Percentiles rank a stretch among this genome's conserved stretches.
Evolutionary conservation across 2,329 filamentous ascomycete species (phyloP).

Genomic region (Pseudohalonectria lignicola): DNA sequence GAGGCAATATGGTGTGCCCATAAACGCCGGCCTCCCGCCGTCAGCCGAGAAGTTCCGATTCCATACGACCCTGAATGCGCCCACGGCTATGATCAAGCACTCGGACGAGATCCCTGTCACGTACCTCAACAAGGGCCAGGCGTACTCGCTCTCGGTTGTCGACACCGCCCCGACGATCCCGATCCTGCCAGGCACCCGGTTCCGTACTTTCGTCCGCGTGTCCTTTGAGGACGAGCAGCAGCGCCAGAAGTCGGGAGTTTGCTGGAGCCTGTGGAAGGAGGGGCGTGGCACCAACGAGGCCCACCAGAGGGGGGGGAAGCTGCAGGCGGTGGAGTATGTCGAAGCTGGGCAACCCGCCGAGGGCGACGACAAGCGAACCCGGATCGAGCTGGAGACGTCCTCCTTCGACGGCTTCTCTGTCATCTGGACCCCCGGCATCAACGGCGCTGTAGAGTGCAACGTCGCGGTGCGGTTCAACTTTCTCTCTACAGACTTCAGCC

Average conservation of each 20-base stretch:
- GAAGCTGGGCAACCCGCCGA: conserved; percentile 50
- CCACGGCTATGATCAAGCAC: conserved; percentile 91
- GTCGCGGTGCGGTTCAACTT: conserved; percentile 97
- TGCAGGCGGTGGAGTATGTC: conserved; percentile 92
- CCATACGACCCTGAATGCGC: conserved; percentile 80
- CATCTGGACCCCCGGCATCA: conserved; percentile 67
- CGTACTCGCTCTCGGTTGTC: conserved; percentile 75
- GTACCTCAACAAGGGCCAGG: conserved; percentile 95
- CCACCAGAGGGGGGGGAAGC: conserved; percentile 81
- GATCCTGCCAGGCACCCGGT: conserved; percentile 51
- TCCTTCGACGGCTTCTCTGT: conserved; percentile 94
- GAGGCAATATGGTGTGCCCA: conserved; percentile 28
- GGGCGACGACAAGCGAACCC: conserved; percentile 53
- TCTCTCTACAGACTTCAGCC: conserved; percentile 94
- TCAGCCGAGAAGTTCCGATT: conserved; percentile 72
- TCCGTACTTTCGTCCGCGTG: conserved; percentile 86
- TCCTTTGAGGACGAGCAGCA: conserved; percentile 97
- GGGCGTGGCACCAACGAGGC: conserved; percentile 92
- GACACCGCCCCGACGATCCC: conserved; percentile 60
- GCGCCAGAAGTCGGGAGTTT: conserved; percentile 58
- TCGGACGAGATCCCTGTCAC: conserved; percentile 90
- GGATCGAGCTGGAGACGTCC: conserved; percentile 60
- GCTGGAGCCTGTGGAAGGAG: conserved; percentile 86
- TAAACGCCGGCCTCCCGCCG: conserved; percentile 34
- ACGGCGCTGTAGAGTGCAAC: conserved; percentile 63